A percentile compares a stretch with the other conserved stretches of the same genome.
phyloP scores from a whole-genome alignment of 1,284 basidiomycete species.

The Xerocomus minutiporus region DNA sequence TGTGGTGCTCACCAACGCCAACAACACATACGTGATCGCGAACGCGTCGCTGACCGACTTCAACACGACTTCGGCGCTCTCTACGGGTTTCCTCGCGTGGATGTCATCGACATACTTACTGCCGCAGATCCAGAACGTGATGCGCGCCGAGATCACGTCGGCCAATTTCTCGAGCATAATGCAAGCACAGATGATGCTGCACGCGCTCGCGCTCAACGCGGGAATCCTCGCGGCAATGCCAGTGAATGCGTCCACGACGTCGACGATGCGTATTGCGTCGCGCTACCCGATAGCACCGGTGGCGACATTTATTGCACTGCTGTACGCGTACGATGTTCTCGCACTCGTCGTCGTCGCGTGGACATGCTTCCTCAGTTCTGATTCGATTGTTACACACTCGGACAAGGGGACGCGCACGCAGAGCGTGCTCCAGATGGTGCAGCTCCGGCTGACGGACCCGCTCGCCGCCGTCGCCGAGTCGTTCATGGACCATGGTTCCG shows the following conservation, averaged over 20 bases:
- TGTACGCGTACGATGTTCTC: not conserved
- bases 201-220: not conserved
- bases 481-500: not conserved
- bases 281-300: not conserved
- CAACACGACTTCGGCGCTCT: slow-evolving; percentile 1
- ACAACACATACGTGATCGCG: not conserved
- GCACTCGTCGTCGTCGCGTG: not conserved
- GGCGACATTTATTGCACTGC: not conserved
- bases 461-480: not conserved
- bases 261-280: not conserved
- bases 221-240: not conserved
- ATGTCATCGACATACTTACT: slow-evolving; percentile 2
- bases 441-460: slow-evolving; percentile 2
- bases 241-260: not conserved
- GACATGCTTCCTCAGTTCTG: not conserved
- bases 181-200: not conserved
- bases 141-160: not conserved
- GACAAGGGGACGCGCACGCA: not conserved
- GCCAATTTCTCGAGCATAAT: not conserved
- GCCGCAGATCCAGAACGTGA: not conserved
- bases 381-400: not conserved
- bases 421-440: slow-evolving; percentile 2
- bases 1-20: not conserved
- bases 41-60: not conserved
- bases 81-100: not conserved